Evolutionary conservation across 352 stramenopile species (phyloP).

Genomic region (Pythium sp.): DNA sequence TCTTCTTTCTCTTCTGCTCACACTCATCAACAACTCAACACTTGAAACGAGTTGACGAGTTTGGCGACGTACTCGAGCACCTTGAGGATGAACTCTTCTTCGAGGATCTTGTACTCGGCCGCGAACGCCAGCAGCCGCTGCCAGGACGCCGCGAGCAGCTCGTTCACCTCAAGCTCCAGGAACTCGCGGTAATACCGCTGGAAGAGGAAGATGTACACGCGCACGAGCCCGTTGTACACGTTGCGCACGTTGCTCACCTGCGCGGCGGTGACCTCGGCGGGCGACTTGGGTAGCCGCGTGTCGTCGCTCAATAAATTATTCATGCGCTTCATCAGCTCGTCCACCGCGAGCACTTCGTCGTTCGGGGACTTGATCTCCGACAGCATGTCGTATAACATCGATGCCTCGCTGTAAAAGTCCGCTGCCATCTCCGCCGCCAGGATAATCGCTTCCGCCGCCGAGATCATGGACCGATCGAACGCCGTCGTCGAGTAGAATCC

Average conservation of each 20-base stretch:
- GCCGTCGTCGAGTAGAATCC: constrained; percentile 30
- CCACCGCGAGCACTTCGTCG: constrained; percentile 42
- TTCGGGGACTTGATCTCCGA: constrained; percentile 53
- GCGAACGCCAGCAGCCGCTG: constrained; percentile 61
- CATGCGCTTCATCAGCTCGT: constrained; percentile 59
- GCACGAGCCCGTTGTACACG: constrained; percentile 60
- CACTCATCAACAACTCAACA: constrained; percentile 14
- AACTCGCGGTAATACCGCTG: constrained; percentile 54
- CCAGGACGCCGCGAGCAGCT: constrained; percentile 54
- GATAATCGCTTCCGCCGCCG: constrained; percentile 37
- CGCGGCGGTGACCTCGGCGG: constrained; percentile 13
- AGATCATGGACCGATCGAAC: constrained; percentile 41
- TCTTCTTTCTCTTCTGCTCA: neutral
- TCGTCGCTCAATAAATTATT: constrained; percentile 23
- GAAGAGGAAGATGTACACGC: constrained; percentile 68
- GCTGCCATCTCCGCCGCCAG: constrained; percentile 56
- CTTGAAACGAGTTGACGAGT: constrained; percentile 30
- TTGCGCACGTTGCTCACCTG: constrained; percentile 40
- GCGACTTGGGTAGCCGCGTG: constrained; percentile 6
- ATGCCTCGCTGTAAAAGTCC: constrained; percentile 63
- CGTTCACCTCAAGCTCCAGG: constrained; percentile 51
- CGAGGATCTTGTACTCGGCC: constrained; percentile 58
- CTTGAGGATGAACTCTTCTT: constrained; percentile 52
- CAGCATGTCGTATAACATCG: constrained; percentile 66
- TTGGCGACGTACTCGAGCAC: constrained; percentile 51